These are phyloP conservation scores for Macrotyloma uniflorum DNA, from an alignment of 306 rosid species.

Conservation along the genomic window DNA sequence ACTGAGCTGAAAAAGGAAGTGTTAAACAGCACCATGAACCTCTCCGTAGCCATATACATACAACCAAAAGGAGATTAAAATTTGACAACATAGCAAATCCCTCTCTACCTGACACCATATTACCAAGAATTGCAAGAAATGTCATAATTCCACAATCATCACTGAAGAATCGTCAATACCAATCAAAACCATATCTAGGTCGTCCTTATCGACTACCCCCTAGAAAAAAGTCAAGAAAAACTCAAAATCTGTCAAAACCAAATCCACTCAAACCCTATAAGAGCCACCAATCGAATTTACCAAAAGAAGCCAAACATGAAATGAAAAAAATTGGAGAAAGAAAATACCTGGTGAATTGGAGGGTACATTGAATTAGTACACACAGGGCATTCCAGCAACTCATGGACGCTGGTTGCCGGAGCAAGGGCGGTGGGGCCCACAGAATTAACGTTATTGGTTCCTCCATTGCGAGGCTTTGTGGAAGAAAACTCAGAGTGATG, in stretches of 20 bases:
- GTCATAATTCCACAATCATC: slow-evolving; percentile 29
- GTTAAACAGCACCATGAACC: slow-evolving; percentile 12
- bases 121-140: slow-evolving; percentile 22
- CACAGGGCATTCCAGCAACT: slow-evolving; percentile 93
- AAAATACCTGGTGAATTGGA: slow-evolving; percentile 87
- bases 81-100: slow-evolving; percentile 21
- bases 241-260: slow-evolving; percentile 16
- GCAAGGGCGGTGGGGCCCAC: slow-evolving; percentile 61
- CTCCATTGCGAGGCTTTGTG: slow-evolving; percentile 69
- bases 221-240: slow-evolving; percentile 7
- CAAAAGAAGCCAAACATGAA: not conserved
- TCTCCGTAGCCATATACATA: slow-evolving; percentile 2
- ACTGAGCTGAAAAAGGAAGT: not conserved
- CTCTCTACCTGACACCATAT: slow-evolving; percentile 15
- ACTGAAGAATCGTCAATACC: slow-evolving; percentile 19
- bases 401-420: slow-evolving; percentile 96
- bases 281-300: slow-evolving; percentile 9
- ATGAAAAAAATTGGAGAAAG: not conserved
- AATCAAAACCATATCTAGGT: slow-evolving; percentile 20
- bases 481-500: slow-evolving; percentile 77
- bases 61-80: not conserved
- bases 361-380: slow-evolving; percentile 99
- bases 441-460: slow-evolving; percentile 40
- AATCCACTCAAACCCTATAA: slow-evolving; percentile 24
- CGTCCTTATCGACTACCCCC: not conserved